phyloP scores from a whole-genome alignment of 768 basidiomycete genomes.

The Mycena galopus region DNA sequence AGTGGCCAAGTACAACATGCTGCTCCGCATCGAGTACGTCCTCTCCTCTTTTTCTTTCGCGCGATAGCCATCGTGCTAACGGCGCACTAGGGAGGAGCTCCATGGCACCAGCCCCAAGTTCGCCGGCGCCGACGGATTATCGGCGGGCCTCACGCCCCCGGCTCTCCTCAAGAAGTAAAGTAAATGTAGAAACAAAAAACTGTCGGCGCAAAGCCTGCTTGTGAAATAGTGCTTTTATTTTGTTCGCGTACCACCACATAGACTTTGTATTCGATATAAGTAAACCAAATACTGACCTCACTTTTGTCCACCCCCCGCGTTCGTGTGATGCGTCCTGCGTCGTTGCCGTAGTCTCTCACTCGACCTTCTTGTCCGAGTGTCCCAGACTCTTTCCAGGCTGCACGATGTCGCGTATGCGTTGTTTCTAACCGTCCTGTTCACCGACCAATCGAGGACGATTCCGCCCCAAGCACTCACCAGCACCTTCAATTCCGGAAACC shows the following conservation, averaged over 20 bases:
- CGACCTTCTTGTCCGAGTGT: conserved; percentile 80
- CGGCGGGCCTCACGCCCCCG: conserved; percentile 80
- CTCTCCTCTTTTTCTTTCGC: not conserved
- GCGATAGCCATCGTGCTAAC: conserved; percentile 18
- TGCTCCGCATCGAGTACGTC: conserved; percentile 91
- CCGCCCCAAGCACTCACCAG: conserved; percentile 64
- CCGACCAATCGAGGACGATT: not conserved
- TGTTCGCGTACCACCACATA: conserved; percentile 20
- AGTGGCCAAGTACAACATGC: conserved; percentile 93
- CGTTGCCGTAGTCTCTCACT: not conserved
- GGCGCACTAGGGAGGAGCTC: conserved; percentile 78
- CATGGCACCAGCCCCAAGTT: conserved; percentile 71
- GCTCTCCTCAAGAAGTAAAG: conserved; percentile 82
- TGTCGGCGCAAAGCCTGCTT: not conserved
- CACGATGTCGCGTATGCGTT: conserved; percentile 85
- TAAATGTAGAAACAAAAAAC: conserved; percentile 47
- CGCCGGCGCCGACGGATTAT: conserved; percentile 85
- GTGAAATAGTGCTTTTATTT: conserved; percentile 34
- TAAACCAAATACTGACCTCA: conserved; percentile 10
- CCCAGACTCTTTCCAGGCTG: conserved; percentile 88
- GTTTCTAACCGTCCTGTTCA: conserved; percentile 69
- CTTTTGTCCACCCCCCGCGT: no score
- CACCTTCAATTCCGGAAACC: conserved; percentile 91
- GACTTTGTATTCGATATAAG: conserved; percentile 22
- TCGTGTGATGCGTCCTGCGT: no score